Percentiles rank a stretch among this genome's conserved stretches.
Conservation (phyloP, 108 stramenopile species). For the Skeletonema menzelii region DNA sequence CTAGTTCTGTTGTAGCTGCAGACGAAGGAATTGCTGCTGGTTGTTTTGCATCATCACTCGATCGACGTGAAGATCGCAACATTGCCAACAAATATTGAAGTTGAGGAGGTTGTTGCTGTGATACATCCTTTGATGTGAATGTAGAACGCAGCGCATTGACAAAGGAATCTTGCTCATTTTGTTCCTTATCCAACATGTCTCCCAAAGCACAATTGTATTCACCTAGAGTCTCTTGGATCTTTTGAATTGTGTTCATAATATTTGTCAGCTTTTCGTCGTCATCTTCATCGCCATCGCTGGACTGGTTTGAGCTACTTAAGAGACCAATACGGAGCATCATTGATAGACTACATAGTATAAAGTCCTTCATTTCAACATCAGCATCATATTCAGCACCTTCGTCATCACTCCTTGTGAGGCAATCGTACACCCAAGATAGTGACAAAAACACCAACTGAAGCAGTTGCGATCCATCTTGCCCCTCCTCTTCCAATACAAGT, state of each 20-base stretch:
- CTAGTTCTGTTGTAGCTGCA: not conserved
- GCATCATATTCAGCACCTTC: not conserved
- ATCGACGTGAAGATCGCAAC: slow-evolving; percentile 21
- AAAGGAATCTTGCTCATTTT: slow-evolving; percentile 10
- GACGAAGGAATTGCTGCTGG: not conserved
- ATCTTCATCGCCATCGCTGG: slow-evolving; percentile 12
- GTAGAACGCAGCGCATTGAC: slow-evolving; percentile 19
- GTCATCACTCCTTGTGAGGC: not conserved
- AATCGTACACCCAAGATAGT: slow-evolving; percentile 43
- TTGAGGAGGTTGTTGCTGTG: slow-evolving; percentile 22
- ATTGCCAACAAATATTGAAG: slow-evolving; percentile 39
- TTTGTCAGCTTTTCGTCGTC: slow-evolving; percentile 28
- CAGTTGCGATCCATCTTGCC: not conserved
- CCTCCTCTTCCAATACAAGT: slow-evolving; percentile 10
- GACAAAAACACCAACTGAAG: slow-evolving; percentile 32
- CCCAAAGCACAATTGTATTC: slow-evolving; percentile 37
- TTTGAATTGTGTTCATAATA: slow-evolving; percentile 36
- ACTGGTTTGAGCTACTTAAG: not conserved
- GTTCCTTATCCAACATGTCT: slow-evolving; percentile 38
- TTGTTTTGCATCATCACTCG: slow-evolving; percentile 3
- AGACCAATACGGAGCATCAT: slow-evolving; percentile 10
- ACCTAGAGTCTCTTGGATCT: slow-evolving; percentile 25
- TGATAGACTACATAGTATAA: slow-evolving; percentile 20
- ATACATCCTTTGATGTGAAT: slow-evolving; percentile 12
- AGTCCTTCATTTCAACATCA: not conserved